phyloP scores from a whole-genome alignment of 331 rosid species.

The Cucumis variabilis region DNA sequence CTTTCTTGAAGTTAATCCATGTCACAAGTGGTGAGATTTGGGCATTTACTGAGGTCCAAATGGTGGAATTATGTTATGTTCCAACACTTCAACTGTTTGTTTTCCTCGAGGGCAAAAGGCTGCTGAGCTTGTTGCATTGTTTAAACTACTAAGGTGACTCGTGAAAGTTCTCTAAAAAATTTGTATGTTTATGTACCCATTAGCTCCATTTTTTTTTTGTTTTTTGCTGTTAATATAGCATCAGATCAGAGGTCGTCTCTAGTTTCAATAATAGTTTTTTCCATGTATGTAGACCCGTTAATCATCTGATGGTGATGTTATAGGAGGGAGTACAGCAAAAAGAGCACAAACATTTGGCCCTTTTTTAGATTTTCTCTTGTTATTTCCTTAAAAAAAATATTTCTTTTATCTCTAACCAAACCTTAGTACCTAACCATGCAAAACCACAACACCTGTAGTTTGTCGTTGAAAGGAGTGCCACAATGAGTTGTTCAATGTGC shows the following conservation, averaged over 20 bases:
- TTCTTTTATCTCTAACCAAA: background rate
- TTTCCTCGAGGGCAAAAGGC: background rate
- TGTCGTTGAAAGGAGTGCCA: background rate
- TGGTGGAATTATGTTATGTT: background rate
- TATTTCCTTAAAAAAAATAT: background rate
- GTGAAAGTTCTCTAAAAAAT: background rate
- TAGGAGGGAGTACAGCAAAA: background rate
- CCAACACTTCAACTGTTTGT: background rate
- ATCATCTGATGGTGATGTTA: constrained; percentile 6
- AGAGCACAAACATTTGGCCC: background rate
- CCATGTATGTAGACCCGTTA: background rate
- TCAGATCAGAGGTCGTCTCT: background rate
- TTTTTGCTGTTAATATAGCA: background rate
- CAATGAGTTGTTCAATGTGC: background rate
- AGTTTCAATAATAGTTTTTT: background rate
- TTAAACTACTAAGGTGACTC: background rate
- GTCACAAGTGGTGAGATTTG: background rate
- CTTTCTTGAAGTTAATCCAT: background rate
- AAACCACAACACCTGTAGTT: constrained; percentile 9
- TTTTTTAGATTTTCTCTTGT: background rate
- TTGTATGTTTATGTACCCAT: background rate
- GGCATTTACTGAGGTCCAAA: background rate
- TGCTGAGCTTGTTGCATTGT: background rate
- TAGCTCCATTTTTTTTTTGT: background rate
- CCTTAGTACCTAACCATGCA: background rate